These are phyloP conservation scores for Thermothelomyces thermophilus DNA, from an alignment of 2,329 filamentous ascomycete species.

Conservation along the genomic window DNA sequence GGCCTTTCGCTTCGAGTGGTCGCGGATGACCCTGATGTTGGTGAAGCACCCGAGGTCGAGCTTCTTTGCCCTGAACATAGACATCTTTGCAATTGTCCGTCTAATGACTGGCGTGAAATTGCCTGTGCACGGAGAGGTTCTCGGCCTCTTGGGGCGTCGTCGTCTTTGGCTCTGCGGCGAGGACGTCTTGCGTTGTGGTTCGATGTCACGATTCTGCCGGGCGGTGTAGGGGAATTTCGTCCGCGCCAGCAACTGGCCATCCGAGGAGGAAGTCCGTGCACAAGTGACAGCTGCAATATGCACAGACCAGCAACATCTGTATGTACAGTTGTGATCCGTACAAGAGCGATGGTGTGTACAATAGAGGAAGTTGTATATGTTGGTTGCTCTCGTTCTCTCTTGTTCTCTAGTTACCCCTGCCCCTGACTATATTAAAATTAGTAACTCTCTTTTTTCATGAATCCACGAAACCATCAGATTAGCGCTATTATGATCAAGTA, in stretches of 20 bases:
- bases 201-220: background rate
- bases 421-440: too few relatives aligned
- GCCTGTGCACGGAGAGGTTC: background rate
- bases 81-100: conserved; percentile 47
- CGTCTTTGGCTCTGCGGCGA: background rate
- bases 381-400: too few relatives aligned
- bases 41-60: conserved; percentile 83
- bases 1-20: conserved; percentile 94
- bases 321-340: too few relatives aligned
- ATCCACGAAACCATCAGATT: too few relatives aligned
- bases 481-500: background rate
- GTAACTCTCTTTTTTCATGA: too few relatives aligned
- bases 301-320: conserved; percentile 20
- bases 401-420: too few relatives aligned
- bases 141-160: background rate
- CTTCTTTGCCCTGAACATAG: conserved; percentile 83
- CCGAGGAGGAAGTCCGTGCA: background rate
- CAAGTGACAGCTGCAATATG: conserved; percentile 8
- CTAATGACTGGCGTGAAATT: too few relatives aligned
- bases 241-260: too few relatives aligned
- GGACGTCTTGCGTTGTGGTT: background rate
- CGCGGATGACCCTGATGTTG: conserved; percentile 81
- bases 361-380: too few relatives aligned
- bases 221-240: conserved; percentile 5
- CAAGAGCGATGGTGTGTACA: too few relatives aligned